Conservation (phyloP, 495 filamentous ascomycete genomes). For the Talaromyces thailandensis region DNA sequence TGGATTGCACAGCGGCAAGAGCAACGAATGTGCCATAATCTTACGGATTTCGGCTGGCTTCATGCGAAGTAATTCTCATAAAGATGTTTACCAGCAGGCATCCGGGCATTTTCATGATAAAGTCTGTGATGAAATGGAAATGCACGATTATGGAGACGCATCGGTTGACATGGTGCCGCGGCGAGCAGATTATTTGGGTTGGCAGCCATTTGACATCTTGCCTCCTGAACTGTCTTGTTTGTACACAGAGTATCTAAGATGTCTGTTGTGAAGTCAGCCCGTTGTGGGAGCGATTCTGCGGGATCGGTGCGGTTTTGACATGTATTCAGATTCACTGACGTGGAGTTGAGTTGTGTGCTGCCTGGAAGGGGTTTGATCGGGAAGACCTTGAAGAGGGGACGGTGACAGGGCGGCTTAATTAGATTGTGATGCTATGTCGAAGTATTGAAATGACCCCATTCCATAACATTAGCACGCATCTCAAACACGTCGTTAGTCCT, state of each 20-base stretch:
- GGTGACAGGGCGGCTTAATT: neutral
- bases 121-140: neutral
- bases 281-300: neutral
- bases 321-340: neutral
- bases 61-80: neutral
- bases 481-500: neutral
- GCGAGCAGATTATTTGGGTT: neutral
- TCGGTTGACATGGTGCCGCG: neutral
- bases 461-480: neutral
- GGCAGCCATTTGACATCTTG: neutral
- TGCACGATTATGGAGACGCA: neutral
- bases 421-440: neutral
- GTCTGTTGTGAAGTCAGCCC: neutral
- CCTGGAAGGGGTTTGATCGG: no score
- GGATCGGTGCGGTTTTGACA: neutral
- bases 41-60: neutral
- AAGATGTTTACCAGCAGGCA: neutral
- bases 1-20: neutral
- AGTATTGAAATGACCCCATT: neutral
- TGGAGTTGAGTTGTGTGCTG: neutral
- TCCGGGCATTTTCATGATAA: neutral
- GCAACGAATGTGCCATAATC: neutral
- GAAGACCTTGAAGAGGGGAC: no score
- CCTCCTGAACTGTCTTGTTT: neutral
- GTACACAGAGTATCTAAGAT: neutral